Evolutionary conservation across 345 rosid genomes (phyloP).

Genomic region (Aegle marmelos): DNA sequence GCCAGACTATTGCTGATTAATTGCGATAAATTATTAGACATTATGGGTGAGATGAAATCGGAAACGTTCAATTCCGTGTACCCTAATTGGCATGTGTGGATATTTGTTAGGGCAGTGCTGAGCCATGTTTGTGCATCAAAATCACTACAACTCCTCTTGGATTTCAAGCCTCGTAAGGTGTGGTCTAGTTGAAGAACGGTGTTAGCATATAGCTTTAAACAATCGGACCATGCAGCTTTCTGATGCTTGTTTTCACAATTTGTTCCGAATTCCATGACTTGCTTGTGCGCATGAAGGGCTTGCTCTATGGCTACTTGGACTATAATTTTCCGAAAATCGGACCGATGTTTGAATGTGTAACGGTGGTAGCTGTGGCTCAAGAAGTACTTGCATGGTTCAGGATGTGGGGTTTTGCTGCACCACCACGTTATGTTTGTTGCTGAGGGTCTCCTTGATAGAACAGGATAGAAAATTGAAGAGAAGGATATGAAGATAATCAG

Average conservation of each 20-base stretch:
- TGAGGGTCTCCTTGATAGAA: conserved; percentile 13
- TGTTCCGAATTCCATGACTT: conserved; percentile 23
- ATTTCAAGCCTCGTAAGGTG: conserved; percentile 38
- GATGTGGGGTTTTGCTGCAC: conserved; percentile 82
- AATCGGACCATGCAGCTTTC: conserved; percentile 56
- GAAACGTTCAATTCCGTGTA: conserved; percentile 58
- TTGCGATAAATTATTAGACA: conserved; percentile 44
- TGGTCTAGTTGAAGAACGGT: conserved; percentile 62
- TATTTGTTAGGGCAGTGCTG: conserved; percentile 79
- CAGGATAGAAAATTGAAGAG: conserved; percentile 19
- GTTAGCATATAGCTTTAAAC: conserved; percentile 54
- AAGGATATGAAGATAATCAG: conserved; percentile 25
- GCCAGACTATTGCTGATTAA: conserved; percentile 66
- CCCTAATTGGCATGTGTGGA: conserved; percentile 63
- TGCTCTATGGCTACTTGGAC: conserved; percentile 50
- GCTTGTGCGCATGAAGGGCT: conserved; percentile 33
- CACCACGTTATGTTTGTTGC: conserved; percentile 44
- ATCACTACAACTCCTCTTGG: conserved; percentile 30
- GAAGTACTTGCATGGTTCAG: conserved; percentile 60
- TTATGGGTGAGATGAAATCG: conserved; percentile 41
- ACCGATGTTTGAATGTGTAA: conserved; percentile 31
- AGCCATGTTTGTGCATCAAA: conserved; percentile 90
- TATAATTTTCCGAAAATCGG: conserved; percentile 52
- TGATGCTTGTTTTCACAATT: conserved; percentile 30
- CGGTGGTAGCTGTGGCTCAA: conserved; percentile 22